Base-by-base conservation (phyloP, 352 stramenopile genomes). In the Phytophthora melonis region DNA sequence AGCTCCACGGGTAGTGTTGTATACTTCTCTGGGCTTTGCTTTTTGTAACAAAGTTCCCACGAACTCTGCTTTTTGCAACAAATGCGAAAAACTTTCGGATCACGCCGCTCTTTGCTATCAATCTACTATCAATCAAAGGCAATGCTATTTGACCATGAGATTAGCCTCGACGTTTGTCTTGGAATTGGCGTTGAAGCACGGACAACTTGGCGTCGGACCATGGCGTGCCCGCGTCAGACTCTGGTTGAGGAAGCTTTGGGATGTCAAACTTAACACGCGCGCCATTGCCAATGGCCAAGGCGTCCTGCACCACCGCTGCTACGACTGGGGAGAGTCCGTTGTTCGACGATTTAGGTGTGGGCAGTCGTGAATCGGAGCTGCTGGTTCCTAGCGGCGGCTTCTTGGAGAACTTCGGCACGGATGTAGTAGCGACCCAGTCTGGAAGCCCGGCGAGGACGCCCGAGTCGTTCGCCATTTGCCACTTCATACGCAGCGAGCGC, bases 201-300 rank as follows among this genome's bases (percentile, higher is more conserved):
- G 74, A 84, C 21, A 94, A 77, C 60, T 93, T 95, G 54, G 82
- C 81, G 64, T 95, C 87, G 10, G 85, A 93, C 87, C 87, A 95
- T 1, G 86, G 88, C 21, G 80, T 94, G 2, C 82, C 82, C 3
- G 73, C 77, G 34, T 92, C 87, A 8, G 68, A 66, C 3, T 93
- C 86, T 11, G 76, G 76, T 54, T 95, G 88, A 16, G 84, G 85
- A n/a, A 93, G 77, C 66, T 91, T 93, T 16, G 88, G 86, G 57
- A 95, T 95, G 23, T 93, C 83, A 30, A 93, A 93, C 39, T 77
- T 80, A 60, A 75, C 70, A 5, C 81, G 80, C 39, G 68, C 79
- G 0, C 67, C 65, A 14, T 71, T 78, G 67, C 75, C 49, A 16
- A 77, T 64, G 0, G 67, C 63, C 23, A 86, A 50, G 27, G 79